phyloP scores from a whole-genome alignment of 805 yeast genomes.

The Yamadazyma phyllophila region DNA sequence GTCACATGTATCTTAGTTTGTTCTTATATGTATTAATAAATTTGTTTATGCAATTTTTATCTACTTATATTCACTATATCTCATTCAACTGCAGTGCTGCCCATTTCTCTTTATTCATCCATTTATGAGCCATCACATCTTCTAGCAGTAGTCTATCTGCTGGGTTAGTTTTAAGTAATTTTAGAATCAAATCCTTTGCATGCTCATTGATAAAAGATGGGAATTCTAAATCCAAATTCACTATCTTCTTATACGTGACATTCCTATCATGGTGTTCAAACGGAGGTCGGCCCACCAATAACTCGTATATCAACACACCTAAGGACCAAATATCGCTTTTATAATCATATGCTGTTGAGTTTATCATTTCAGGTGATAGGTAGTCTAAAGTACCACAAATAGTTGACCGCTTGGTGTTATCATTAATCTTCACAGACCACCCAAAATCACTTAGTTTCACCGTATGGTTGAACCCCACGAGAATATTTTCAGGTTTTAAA shows the following conservation, averaged over 20 bases:
- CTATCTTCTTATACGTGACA: slow-evolving; percentile 77
- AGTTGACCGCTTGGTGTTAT: slow-evolving; percentile 55
- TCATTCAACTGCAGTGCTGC: neutral
- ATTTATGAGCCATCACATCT: slow-evolving; percentile 73
- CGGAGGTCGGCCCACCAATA: slow-evolving; percentile 87
- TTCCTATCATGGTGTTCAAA: slow-evolving; percentile 80
- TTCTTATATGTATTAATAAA: slow-evolving; percentile 2
- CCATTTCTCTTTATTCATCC: slow-evolving; percentile 55
- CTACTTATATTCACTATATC: neutral
- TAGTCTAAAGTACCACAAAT: slow-evolving; percentile 95
- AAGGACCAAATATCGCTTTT: slow-evolving; percentile 90
- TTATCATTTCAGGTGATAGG: slow-evolving; percentile 93
- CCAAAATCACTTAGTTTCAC: slow-evolving; percentile 93
- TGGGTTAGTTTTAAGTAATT: slow-evolving; percentile 68
- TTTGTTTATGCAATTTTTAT: neutral
- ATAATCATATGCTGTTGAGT: slow-evolving; percentile 71
- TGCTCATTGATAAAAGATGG: slow-evolving; percentile 70
- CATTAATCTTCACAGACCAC: slow-evolving; percentile 65
- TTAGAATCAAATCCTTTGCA: slow-evolving; percentile 71
- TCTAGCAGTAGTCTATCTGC: slow-evolving; percentile 57
- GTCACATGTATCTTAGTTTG: slow-evolving; percentile 1
- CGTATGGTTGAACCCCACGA: slow-evolving; percentile 71
- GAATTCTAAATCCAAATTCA: slow-evolving; percentile 68
- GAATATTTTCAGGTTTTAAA: slow-evolving; percentile 89
- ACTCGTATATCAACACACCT: slow-evolving; percentile 83